Percentiles rank a stretch among this genome's conserved stretches.
Evolutionary conservation across 2,329 filamentous ascomycete species (phyloP).

Genomic region (Fusarium verrucosum): DNA sequence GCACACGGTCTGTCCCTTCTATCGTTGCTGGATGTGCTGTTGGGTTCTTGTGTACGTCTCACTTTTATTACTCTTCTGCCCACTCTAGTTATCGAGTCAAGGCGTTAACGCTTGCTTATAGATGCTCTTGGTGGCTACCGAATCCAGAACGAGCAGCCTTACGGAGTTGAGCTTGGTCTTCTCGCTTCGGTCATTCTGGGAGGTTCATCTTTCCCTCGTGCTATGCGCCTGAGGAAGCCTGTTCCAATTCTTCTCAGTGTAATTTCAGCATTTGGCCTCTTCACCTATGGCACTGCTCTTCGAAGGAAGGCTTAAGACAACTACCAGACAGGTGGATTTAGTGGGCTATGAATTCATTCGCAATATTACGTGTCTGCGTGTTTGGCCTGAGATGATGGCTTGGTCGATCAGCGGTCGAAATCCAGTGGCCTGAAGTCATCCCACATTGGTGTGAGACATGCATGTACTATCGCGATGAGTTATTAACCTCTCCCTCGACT

Average conservation of each 20-base stretch:
- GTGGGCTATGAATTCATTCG: background rate
- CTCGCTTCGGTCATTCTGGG: conserved; percentile 86
- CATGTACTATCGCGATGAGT: background rate
- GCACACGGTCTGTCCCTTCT: conserved; percentile 86
- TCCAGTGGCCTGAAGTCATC: background rate
- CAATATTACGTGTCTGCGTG: background rate
- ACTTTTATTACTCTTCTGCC: background rate
- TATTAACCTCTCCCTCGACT: background rate
- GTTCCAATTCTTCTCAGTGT: conserved; percentile 83
- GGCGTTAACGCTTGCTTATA: conserved; percentile 38
- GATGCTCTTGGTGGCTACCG: conserved; percentile 84
- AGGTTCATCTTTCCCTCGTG: conserved; percentile 85
- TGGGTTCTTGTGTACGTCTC: conserved; percentile 69
- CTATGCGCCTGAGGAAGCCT: conserved; percentile 83
- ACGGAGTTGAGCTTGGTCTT: conserved; percentile 88
- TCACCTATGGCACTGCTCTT: conserved; percentile 80
- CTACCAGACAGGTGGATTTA: background rate
- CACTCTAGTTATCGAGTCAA: background rate
- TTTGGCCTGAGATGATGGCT: background rate
- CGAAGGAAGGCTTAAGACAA: conserved; percentile 48
- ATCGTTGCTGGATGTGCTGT: conserved; percentile 86
- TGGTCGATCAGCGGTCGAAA: background rate
- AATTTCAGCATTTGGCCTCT: conserved; percentile 80
- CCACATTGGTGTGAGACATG: background rate
- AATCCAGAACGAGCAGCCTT: conserved; percentile 76